A percentile compares a stretch with the other conserved stretches of the same genome.
phyloP scores from a whole-genome alignment of 257 asterid species.

The Datura wrightii region DNA sequence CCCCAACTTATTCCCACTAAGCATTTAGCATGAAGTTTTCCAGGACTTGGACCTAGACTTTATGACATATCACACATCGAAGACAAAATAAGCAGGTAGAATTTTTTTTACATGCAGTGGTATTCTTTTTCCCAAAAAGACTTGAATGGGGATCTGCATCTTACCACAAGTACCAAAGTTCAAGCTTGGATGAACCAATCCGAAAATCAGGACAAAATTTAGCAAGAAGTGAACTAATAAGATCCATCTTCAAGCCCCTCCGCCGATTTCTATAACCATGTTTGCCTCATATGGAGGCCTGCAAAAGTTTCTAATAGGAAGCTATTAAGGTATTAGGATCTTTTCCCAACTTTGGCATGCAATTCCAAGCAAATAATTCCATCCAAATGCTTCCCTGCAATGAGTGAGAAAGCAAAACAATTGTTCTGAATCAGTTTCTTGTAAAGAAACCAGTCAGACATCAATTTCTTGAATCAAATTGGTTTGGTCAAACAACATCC shows the following conservation, averaged over 20 bases:
- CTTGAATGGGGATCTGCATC: neutral
- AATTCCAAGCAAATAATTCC: neutral
- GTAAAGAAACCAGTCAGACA: neutral
- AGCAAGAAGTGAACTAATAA: neutral
- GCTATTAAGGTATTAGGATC: neutral
- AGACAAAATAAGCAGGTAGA: neutral
- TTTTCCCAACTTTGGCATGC: neutral
- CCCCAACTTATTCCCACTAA: neutral
- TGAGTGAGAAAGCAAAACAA: neutral
- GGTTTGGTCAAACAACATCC: neutral
- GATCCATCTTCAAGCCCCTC: conserved; percentile 15
- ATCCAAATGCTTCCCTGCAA: conserved; percentile 25
- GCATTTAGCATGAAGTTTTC: neutral
- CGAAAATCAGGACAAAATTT: neutral
- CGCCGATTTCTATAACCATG: neutral
- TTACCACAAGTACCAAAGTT: conserved; percentile 25
- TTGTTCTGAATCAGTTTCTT: neutral
- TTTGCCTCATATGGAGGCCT: neutral
- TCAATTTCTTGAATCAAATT: neutral
- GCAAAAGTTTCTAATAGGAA: conserved; percentile 11
- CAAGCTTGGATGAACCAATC: neutral
- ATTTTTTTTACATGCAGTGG: neutral
- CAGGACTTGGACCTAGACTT: neutral
- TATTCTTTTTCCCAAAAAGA: neutral
- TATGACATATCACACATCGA: neutral